These are phyloP conservation scores for Wickerhamiella galacta DNA, from an alignment of 805 yeast species.

Conservation along the genomic window DNA sequence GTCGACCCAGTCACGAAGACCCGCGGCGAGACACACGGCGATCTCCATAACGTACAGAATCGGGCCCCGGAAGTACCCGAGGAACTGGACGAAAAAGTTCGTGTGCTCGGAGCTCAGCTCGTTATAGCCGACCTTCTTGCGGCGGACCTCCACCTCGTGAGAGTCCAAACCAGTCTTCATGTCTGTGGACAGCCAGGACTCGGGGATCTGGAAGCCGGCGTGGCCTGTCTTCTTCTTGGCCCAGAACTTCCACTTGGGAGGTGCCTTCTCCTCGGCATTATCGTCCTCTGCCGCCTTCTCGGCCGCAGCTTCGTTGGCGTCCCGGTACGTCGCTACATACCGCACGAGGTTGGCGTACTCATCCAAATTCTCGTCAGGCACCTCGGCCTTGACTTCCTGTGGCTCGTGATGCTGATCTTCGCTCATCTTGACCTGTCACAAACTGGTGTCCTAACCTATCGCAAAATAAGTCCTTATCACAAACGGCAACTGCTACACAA, in stretches of 20 bases:
- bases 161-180: conserved; percentile 58
- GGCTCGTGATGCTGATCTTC: conserved; percentile 17
- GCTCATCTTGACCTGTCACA: conserved; percentile 15
- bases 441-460: no score
- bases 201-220: conserved; percentile 39
- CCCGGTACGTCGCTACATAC: conserved; percentile 23
- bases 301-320: conserved; percentile 27
- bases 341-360: conserved; percentile 24
- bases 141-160: conserved; percentile 64
- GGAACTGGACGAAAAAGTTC: conserved; percentile 61
- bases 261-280: conserved; percentile 41
- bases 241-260: conserved; percentile 45
- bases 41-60: conserved; percentile 94
- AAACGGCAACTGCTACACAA: no score
- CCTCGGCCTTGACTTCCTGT: no score
- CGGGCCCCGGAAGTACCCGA: conserved; percentile 82
- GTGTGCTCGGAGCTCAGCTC: conserved; percentile 81
- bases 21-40: conserved; percentile 87
- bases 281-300: conserved; percentile 41
- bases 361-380: conserved; percentile 30
- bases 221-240: conserved; percentile 31
- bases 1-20: conserved; percentile 96
- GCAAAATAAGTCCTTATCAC: no score
- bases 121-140: conserved; percentile 79
- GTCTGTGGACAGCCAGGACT: conserved; percentile 66